Percentiles rank a stretch among this genome's conserved stretches.
These are phyloP conservation scores for Chrysosporium queenslandicum DNA, from an alignment of 2,329 filamentous ascomycete genomes.

Conservation along the genomic window DNA sequence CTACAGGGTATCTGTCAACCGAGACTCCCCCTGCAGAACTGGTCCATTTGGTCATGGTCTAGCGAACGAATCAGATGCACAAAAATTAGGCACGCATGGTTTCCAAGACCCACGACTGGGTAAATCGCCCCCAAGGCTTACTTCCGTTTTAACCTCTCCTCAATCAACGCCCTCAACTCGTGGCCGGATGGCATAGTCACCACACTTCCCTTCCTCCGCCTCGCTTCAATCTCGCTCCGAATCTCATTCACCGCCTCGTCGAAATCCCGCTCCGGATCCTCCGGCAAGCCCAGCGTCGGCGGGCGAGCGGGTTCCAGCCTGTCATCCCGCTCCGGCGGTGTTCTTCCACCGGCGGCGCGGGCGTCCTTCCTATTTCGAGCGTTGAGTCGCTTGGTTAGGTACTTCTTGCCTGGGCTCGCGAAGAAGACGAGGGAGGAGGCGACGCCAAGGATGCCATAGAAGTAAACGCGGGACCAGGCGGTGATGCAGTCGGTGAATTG, in stretches of 20 bases:
- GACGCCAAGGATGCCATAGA: constrained; percentile 67
- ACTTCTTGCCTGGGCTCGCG: constrained; percentile 61
- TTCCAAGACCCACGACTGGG: neutral
- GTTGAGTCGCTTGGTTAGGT: constrained; percentile 50
- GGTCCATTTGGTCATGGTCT: too few species aligned
- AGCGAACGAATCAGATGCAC: neutral
- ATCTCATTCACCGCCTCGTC: constrained; percentile 70
- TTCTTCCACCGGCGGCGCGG: constrained; percentile 10
- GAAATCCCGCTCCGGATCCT: constrained; percentile 64
- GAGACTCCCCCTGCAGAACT: too few species aligned
- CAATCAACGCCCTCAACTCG: constrained; percentile 45
- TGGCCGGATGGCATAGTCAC: constrained; percentile 38
- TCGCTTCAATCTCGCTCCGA: constrained; percentile 58
- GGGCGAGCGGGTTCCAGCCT: constrained; percentile 20
- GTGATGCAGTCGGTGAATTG: constrained; percentile 57
- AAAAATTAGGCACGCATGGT: neutral
- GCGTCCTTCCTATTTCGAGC: constrained; percentile 35
- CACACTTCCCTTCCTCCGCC: constrained; percentile 39
- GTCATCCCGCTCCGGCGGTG: neutral
- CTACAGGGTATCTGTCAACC: neutral
- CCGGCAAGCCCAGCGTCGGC: constrained; percentile 66
- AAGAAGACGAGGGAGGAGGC: constrained; percentile 61
- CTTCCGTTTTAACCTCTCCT: constrained; percentile 40
- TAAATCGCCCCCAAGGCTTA: neutral
- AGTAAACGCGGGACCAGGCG: constrained; percentile 81